Percentiles rank a stretch among this genome's conserved stretches.
phyloP scores from a whole-genome alignment of 352 stramenopile genomes.

The Phytophthora quininea region DNA sequence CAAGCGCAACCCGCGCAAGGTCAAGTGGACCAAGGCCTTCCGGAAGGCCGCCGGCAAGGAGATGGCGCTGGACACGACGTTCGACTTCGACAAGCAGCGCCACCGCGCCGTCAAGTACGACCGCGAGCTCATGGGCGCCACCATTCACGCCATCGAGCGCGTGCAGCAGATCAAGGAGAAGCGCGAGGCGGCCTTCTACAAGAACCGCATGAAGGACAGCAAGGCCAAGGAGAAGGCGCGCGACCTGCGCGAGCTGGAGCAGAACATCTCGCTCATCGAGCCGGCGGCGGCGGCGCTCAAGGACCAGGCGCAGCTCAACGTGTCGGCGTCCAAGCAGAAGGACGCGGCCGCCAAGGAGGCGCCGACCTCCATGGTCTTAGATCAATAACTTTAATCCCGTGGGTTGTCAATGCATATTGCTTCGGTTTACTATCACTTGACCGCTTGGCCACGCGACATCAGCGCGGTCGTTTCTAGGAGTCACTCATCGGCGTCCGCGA shows the following conservation, averaged over 20 bases:
- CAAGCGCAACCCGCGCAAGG: slow-evolving; percentile 99
- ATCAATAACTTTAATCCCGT: slow-evolving; percentile 74
- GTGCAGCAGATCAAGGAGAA: slow-evolving; percentile 97
- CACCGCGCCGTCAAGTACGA: slow-evolving; percentile 99
- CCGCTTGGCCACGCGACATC: slow-evolving; percentile 6
- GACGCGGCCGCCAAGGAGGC: slow-evolving; percentile 55
- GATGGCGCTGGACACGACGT: slow-evolving; percentile 99
- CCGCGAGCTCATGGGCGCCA: slow-evolving; percentile 98
- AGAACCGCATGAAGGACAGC: slow-evolving; percentile 95
- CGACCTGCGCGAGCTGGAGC: slow-evolving; percentile 82
- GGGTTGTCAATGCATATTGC: slow-evolving; percentile 40
- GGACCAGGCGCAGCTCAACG: slow-evolving; percentile 81
- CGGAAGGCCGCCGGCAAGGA: slow-evolving; percentile 98
- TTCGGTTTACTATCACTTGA: slow-evolving; percentile 26
- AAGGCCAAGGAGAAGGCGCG: slow-evolving; percentile 81
- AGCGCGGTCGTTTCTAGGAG: slow-evolving; percentile 15
- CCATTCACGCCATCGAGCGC: slow-evolving; percentile 98
- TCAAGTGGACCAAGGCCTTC: slow-evolving; percentile 99
- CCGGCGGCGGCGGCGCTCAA: slow-evolving; percentile 72
- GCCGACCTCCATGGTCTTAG: slow-evolving; percentile 84
- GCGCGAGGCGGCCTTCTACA: slow-evolving; percentile 97
- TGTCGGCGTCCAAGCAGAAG: slow-evolving; percentile 64
- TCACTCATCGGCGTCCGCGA: slow-evolving; percentile 2
- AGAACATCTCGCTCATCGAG: slow-evolving; percentile 89
- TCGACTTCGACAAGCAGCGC: slow-evolving; percentile 99